These are phyloP conservation scores for Colletotrichum gigasporum DNA, from an alignment of 2,329 filamentous ascomycete species.

Conservation along the genomic window DNA sequence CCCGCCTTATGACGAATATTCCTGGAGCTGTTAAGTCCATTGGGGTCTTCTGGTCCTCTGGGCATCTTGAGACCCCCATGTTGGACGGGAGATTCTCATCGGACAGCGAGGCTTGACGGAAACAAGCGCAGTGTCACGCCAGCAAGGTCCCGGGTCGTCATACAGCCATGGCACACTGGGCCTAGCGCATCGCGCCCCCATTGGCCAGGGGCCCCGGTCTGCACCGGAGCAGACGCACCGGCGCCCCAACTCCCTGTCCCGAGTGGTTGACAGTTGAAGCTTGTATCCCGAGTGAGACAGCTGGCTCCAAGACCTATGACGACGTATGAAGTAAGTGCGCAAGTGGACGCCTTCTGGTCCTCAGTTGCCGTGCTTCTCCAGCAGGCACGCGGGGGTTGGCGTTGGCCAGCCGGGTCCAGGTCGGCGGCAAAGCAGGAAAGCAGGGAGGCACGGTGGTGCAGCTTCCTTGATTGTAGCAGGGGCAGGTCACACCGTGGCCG, in stretches of 20 bases:
- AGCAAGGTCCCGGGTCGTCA: constrained; percentile 17
- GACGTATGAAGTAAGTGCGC: constrained; percentile 25
- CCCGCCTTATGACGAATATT: constrained; percentile 24
- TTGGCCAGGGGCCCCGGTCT: constrained; percentile 9
- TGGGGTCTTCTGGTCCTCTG: background rate
- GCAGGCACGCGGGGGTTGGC: constrained; percentile 26
- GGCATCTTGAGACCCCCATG: background rate
- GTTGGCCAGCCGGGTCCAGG: background rate
- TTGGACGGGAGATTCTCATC: background rate
- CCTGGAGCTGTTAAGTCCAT: constrained; percentile 12
- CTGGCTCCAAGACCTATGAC: constrained; percentile 34
- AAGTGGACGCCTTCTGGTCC: background rate
- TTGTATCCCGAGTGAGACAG: constrained; percentile 28
- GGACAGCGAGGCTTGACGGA: constrained; percentile 17
- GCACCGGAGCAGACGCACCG: constrained; percentile 26
- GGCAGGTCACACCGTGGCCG: constrained; percentile 8
- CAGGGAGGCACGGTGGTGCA: constrained; percentile 5
- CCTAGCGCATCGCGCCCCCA: background rate
- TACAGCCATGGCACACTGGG: constrained; percentile 25
- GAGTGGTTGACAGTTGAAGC: constrained; percentile 23
- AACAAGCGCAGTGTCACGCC: constrained; percentile 28
- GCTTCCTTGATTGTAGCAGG: constrained; percentile 23
- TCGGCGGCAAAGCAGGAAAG: constrained; percentile 1
- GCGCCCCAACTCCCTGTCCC: constrained; percentile 5
- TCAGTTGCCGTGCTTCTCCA: background rate